Evolutionary conservation across 768 basidiomycete genomes (phyloP), one percentile per base, ranked within the genome.

Genomic region (Lentinula boryana): DNA sequence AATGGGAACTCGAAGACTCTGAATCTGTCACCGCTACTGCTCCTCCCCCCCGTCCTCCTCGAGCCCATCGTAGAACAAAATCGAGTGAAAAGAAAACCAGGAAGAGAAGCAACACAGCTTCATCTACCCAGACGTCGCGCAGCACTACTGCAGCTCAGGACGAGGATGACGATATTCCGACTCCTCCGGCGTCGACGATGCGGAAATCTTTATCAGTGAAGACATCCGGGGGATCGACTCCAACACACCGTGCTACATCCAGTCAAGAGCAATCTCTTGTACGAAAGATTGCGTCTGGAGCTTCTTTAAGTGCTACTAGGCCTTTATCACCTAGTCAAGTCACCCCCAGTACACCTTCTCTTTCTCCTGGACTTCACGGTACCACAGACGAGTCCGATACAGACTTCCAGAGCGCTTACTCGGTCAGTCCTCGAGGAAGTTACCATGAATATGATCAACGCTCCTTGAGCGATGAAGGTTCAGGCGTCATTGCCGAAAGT

Each of bases 391-490:
- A 90, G 65, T 90, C 89, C 21, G 89, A 91, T 66, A 88, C 87
- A 31, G 91, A 93, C 67, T 93, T 93, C 71, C 90, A 92, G 73
- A 93, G 91, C 64, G 91, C 91, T 36, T 91, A 89, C 71, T 91
- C 89, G 4, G 74, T 83, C 3, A 90, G 88, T 67, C 88, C 89
- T 12, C 82, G 88, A 1, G 82, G 75, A 49, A 89, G 87, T 68
- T 85, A 84, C 64, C 81, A 68, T 27, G 62, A 70, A 36, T 65
- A 68, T 57, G 60, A 46, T 21, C 40, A 61, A 15, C 62, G 46
- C 40, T 36, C 56, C 33, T 8, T 43, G 9, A 49, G 72, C 56
- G 71, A 74, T 35, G 65, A 64, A 59, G 72, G 61, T 43, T 23
- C 64, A 65, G 50, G 61, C 18, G 66, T 68, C 58, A 71, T 74